Percentiles rank a stretch among this genome's conserved stretches.
Conservation (phyloP, 2,329 filamentous ascomycete species). For the Chaetomiaceae sp. region DNA sequence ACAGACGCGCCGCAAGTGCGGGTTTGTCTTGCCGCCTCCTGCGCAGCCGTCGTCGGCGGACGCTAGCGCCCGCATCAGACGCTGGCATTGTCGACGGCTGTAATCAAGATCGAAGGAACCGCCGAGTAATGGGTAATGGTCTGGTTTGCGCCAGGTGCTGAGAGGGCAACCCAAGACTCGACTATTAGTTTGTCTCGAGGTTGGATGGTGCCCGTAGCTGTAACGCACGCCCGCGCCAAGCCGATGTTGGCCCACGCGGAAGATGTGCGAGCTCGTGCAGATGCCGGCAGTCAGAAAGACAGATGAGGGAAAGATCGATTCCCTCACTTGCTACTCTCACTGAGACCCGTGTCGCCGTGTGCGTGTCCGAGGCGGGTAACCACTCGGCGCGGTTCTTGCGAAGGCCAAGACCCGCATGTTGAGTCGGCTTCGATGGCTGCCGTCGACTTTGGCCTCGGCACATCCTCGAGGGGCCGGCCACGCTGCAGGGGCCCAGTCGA, state of each 20-base stretch:
- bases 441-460: constrained; percentile 19
- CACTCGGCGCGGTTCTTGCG: constrained; percentile 6
- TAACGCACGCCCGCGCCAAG: no score
- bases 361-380: constrained; percentile 2
- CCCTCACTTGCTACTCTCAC: no score
- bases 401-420: constrained; percentile 6
- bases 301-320: no score
- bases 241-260: no score
- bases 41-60: constrained; percentile 39
- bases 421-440: constrained; percentile 10
- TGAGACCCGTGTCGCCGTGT: no score
- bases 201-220: no score
- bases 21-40: constrained; percentile 62
- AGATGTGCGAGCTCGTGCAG: no score
- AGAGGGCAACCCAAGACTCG: no score
- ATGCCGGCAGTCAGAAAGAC: no score
- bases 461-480: constrained; percentile 12
- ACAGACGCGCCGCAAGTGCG: constrained; percentile 69
- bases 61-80: constrained; percentile 20
- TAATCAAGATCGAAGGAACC: neutral
- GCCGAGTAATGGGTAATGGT: no score
- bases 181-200: no score
- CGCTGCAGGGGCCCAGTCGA: neutral
- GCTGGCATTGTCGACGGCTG: constrained; percentile 21
- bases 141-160: no score